Conservation (phyloP, 176 grass and related monocot genomes). For the Bolboschoenus planiculmis region DNA sequence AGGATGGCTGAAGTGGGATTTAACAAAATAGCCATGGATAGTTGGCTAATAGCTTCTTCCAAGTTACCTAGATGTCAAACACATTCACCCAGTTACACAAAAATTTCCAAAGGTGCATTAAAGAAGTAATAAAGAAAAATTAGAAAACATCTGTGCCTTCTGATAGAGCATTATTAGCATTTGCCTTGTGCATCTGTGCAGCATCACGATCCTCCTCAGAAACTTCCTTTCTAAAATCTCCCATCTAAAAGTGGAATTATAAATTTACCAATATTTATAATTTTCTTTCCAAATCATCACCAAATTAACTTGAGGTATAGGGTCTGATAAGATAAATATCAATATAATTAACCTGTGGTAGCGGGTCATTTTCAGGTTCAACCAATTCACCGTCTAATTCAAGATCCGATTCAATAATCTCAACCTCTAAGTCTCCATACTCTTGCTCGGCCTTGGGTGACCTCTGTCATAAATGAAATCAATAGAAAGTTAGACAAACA, state of each 20-base stretch:
- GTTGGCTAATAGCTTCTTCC: conserved; percentile 40
- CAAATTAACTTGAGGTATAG: neutral
- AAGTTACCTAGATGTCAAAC: conserved; percentile 43
- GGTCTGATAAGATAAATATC: neutral
- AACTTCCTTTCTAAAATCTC: conserved; percentile 47
- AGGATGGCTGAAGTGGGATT: conserved; percentile 63
- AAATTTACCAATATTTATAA: neutral
- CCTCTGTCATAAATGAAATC: conserved; percentile 6
- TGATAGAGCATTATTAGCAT: conserved; percentile 31
- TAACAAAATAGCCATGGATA: conserved; percentile 47
- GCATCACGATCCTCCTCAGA: conserved; percentile 42
- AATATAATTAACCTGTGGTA: conserved; percentile 39
- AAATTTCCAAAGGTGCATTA: neutral
- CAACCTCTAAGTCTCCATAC: conserved; percentile 19
- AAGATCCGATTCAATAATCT: conserved; percentile 42
- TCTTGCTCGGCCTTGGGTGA: conserved; percentile 9
- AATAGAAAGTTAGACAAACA: conserved; percentile 10
- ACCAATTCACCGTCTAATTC: conserved; percentile 51
- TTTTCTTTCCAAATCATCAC: neutral
- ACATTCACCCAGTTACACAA: conserved; percentile 19
- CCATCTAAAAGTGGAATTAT: conserved; percentile 32
- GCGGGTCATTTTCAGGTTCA: conserved; percentile 45
- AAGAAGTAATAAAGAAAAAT: neutral
- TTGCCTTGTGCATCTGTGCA: conserved; percentile 53
- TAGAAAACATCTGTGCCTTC: conserved; percentile 31